Evolutionary conservation across 169 alveolate species (phyloP).

Genomic region (Babesia bigemina): DNA sequence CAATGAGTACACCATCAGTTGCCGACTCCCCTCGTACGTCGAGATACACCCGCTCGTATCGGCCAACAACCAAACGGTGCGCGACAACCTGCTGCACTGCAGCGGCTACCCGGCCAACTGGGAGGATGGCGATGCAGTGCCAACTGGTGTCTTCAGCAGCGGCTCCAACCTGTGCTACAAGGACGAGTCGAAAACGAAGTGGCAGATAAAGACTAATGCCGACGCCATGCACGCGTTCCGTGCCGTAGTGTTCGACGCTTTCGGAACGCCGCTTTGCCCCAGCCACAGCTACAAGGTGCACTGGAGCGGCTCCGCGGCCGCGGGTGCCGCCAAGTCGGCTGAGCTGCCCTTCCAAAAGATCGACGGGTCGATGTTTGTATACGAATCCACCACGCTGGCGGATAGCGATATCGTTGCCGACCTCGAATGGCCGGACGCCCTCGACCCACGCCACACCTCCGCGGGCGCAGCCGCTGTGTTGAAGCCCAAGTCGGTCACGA

Average conservation of each 20-base stretch:
- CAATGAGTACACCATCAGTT: slow-evolving; percentile 36
- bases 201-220: slow-evolving; percentile 21
- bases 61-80: slow-evolving; percentile 13
- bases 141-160: slow-evolving; percentile 21
- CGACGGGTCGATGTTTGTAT: slow-evolving; percentile 26
- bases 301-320: slow-evolving; percentile 26
- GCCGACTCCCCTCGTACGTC: slow-evolving; percentile 30
- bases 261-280: slow-evolving; percentile 29
- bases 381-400: neutral
- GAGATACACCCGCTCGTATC: slow-evolving; percentile 44
- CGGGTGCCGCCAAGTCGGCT: neutral
- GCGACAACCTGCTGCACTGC: slow-evolving; percentile 11
- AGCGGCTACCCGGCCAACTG: slow-evolving; percentile 16
- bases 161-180: slow-evolving; percentile 25
- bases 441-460: slow-evolving; percentile 17
- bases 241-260: slow-evolving; percentile 42
- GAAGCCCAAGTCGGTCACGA: slow-evolving; percentile 21
- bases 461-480: neutral
- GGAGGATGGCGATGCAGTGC: slow-evolving; percentile 22
- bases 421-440: slow-evolving; percentile 38
- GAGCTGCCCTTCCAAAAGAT: slow-evolving; percentile 20
- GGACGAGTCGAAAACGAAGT: slow-evolving; percentile 20
- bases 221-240: slow-evolving; percentile 25
- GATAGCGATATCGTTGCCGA: slow-evolving; percentile 1
- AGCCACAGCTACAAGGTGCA: slow-evolving; percentile 13